A percentile compares a stretch with the other conserved stretches of the same genome.
Evolutionary conservation across 2,329 filamentous ascomycete genomes (phyloP).

Genomic region (Drechmeria coniospora): DNA sequence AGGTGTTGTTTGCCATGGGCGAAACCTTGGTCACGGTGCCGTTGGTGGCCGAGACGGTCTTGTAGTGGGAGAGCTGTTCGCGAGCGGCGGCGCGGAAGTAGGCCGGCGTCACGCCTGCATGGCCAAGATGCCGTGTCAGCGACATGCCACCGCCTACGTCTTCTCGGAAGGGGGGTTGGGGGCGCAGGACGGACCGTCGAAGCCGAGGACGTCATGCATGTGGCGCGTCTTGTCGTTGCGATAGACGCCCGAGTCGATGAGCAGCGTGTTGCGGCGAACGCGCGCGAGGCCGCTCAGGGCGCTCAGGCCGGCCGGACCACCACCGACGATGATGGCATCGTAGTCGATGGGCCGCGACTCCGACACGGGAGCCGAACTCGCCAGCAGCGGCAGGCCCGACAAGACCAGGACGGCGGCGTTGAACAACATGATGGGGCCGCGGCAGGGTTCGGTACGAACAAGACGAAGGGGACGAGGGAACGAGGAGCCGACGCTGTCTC

Average conservation of each 20-base stretch:
- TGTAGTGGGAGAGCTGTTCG: conserved; percentile 33
- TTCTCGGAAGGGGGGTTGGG: too few relatives aligned
- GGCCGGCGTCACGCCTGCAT: conserved; percentile 34
- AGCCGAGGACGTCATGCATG: conserved; percentile 46
- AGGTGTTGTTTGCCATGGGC: conserved; percentile 21
- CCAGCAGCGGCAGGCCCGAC: conserved; percentile 6
- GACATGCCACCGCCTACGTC: not conserved
- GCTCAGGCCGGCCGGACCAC: conserved; percentile 39
- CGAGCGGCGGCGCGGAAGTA: conserved; percentile 40
- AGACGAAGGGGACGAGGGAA: too few relatives aligned
- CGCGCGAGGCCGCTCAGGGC: conserved; percentile 42
- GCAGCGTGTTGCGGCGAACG: conserved; percentile 35
- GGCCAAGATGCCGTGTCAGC: conserved; percentile 1
- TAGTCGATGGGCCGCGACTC: conserved; percentile 16
- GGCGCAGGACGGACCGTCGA: conserved; percentile 29
- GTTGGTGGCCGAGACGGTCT: conserved; percentile 32
- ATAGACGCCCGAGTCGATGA: conserved; percentile 44
- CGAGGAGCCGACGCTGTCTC: too few relatives aligned
- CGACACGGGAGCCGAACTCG: conserved; percentile 4
- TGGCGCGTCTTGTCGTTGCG: conserved; percentile 40
- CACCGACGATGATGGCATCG: conserved; percentile 42
- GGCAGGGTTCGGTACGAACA: not conserved
- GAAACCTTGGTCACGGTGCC: conserved; percentile 32
- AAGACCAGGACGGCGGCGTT: conserved; percentile 2
- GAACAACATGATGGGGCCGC: conserved; percentile 6